phyloP scores from a whole-genome alignment of 2,329 filamentous ascomycete species.

The Cyclaneusma minus region DNA sequence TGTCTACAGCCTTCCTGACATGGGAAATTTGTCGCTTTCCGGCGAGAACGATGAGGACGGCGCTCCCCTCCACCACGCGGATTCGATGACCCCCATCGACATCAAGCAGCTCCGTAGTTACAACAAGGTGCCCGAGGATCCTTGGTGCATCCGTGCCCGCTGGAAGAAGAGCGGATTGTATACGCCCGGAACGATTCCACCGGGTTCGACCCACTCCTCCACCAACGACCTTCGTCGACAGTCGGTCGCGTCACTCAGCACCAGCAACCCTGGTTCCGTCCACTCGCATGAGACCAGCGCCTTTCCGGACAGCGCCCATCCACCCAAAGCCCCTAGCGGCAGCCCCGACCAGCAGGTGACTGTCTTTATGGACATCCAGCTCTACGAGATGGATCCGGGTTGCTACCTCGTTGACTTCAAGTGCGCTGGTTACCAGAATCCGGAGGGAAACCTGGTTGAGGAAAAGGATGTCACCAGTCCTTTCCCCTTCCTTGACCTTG shows the following conservation, averaged over 20 bases:
- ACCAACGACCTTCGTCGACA: conserved; percentile 28
- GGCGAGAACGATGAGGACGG: conserved; percentile 20
- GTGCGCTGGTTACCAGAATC: conserved; percentile 85
- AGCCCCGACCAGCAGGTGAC: conserved; percentile 37
- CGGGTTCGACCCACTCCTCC: conserved; percentile 31
- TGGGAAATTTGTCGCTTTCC: too few relatives aligned
- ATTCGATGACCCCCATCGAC: conserved; percentile 19
- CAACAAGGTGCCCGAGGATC: conserved; percentile 76
- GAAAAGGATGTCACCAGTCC: conserved; percentile 93
- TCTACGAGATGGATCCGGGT: conserved; percentile 83
- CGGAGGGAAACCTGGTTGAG: conserved; percentile 58
- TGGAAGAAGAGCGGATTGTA: conserved; percentile 72
- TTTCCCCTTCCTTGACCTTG: conserved; percentile 91
- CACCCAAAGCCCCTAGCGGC: conserved; percentile 4
- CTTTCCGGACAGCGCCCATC: conserved; percentile 4
- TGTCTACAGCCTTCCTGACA: too few relatives aligned
- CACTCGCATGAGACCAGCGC: conserved; percentile 12
- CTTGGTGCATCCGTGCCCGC: conserved; percentile 85
- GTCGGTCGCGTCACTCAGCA: conserved; percentile 18
- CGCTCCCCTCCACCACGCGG: conserved; percentile 20
- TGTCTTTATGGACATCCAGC: conserved; percentile 89
- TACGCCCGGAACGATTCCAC: conserved; percentile 30
- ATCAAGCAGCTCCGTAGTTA: conserved; percentile 17
- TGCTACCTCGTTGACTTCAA: conserved; percentile 98
- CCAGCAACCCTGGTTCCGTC: conserved; percentile 15